Base-by-base conservation (phyloP, 768 basidiomycete genomes). In the Lanmaoa rubissima region DNA sequence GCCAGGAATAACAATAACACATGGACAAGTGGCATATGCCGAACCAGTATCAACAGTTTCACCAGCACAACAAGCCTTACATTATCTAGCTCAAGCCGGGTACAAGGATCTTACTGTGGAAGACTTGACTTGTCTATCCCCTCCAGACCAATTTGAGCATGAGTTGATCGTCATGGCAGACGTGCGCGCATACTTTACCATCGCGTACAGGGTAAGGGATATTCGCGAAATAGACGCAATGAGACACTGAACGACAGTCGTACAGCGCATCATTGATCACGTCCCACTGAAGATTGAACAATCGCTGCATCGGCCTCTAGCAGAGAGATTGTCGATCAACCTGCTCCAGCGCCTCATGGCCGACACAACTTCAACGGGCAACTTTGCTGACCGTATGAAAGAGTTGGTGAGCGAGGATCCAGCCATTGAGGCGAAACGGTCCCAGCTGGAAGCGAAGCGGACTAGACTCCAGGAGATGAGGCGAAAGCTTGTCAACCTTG, bases 141-240 rank as follows among this genome's bases (percentile, higher is more conserved):
- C 68, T 41, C 47, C 48, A 28, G 67, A 74, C 55, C 21, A 40
- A 16, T 77, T 68, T 56, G 69, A 74, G 39, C 75, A 79, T 14
- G 85, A 82, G 48, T 53, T 85, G 14, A 57, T 63, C 2, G 75
- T 85, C 7, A 82, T 83, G 79, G 79, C 83, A 0, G 77, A 79
- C 17, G 79, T 84, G 0, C 75, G 77, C 0, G 83, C 81, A 5
- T 86, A 82, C 57, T 84, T 80, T 63, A 76, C 81, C 39, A 75
- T 85, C 0, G 77, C 83, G 8, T 78, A 75, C 70, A 80, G 81
- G 74, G 83, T 82, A 55, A 19, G 69, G 1, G 13, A n/a, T 53
- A 44, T 16, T 21, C 4, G 21, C 6, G 4, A n/a, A 34, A 19
- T 7, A 17, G 17, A 55, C 16, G 0, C 7, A 10, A n/a, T 31